Conservation (phyloP, 257 asterid species). For the Nicotiana knightiana region DNA sequence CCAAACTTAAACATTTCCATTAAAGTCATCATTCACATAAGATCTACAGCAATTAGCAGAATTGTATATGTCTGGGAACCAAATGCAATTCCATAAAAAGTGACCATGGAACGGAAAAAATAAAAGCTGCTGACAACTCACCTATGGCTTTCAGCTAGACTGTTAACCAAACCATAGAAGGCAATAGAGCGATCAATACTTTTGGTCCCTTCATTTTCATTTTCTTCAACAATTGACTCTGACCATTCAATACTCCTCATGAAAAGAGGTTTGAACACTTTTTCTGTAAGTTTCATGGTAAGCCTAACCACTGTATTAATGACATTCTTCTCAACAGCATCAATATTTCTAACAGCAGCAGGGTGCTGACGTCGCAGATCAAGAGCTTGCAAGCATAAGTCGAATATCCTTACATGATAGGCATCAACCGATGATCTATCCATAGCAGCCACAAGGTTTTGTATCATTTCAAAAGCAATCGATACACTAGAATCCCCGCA, state of each 20-base stretch:
- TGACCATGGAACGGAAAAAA: background rate
- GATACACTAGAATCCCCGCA: conserved; percentile 71
- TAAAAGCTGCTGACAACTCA: conserved; percentile 22
- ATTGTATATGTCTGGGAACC: background rate
- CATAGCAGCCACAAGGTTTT: conserved; percentile 59
- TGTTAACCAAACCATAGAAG: conserved; percentile 73
- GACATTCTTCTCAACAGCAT: conserved; percentile 66
- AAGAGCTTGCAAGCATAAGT: conserved; percentile 80
- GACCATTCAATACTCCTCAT: conserved; percentile 90
- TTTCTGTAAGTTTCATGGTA: conserved; percentile 80
- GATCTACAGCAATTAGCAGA: background rate
- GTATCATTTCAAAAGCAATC: conserved; percentile 62
- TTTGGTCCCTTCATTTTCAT: conserved; percentile 27
- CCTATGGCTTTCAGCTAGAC: conserved; percentile 80
- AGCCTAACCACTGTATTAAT: conserved; percentile 52
- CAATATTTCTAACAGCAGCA: conserved; percentile 43
- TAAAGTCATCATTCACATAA: background rate
- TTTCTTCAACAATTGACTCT: conserved; percentile 41
- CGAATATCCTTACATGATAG: conserved; percentile 69
- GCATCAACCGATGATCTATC: conserved; percentile 63
- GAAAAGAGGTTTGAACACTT: conserved; percentile 79
- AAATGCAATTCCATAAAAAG: background rate
- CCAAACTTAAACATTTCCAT: background rate
- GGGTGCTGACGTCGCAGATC: conserved; percentile 74
- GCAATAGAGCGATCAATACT: conserved; percentile 58